Evolutionary conservation across 2,329 filamentous ascomycete genomes (phyloP), one percentile per base, ranked within the genome.

Genomic region (Penicillium sumatraense): DNA sequence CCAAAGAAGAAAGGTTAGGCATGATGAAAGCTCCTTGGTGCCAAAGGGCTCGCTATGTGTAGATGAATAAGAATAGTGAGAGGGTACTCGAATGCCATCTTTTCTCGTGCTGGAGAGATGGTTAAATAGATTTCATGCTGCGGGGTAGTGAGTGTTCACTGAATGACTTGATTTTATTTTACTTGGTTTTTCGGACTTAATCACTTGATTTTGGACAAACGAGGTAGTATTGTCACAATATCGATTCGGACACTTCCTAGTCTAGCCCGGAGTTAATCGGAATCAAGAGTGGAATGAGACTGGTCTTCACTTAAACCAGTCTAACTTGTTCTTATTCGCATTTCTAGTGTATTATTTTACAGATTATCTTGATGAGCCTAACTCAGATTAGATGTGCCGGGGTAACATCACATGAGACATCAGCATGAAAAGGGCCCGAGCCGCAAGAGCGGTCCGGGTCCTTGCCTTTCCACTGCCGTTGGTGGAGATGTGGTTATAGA

Each of bases 191-290:
- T 52, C 16, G 40, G 16, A 40, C 18, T 38, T n/a, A 35, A 52
- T 38, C 29, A 29, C 18, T 46, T 46, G 13, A 31, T 52, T 46
- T 52, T 40, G 21, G 10, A 27, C 35, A 45, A 23, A 16, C 20
- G 20, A 27, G 41, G 49, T 52, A 52, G 49, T 18, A 52, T 52
- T 52, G 8, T 36, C 14, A 16, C 6, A 29, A 29, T 29, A 29
- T 29, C 27, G n/a, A n/a, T n/a, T 29, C 11, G 27, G 27, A 38
- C 33, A 4, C 18, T 52, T 41, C 49, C 49, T 29, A 38, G 14
- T 52, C 9, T 52, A 52, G 18, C 49, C 49, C 49, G 49, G 49
- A 52, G 40, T 52, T 52, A 38, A 52, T 46, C 49, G 38, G 38
- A 20, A n/a, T 13, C 38, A 26, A 44, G 40, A 33, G 26, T 31